Evolutionary conservation across 192 early-diverging fungal species (phyloP).

Genomic region (Backusella westeae): DNA sequence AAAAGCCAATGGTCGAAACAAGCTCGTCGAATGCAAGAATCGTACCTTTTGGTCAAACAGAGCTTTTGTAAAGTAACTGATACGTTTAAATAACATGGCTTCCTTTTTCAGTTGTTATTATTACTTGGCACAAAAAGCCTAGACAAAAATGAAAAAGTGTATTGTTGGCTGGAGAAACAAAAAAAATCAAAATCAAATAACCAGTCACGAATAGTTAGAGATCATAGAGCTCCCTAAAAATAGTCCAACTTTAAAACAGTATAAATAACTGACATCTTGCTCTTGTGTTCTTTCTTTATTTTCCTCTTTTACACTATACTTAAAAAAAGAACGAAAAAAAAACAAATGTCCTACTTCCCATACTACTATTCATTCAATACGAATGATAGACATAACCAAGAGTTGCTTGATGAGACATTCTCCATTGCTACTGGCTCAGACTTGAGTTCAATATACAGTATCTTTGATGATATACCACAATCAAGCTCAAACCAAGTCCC

Average conservation of each 20-base stretch:
- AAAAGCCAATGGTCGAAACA: constrained; percentile 29
- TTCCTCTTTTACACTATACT: neutral
- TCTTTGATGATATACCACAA: neutral
- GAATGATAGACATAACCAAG: constrained; percentile 6
- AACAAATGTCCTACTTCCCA: neutral
- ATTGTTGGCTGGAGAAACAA: neutral
- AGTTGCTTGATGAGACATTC: neutral
- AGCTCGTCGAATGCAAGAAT: neutral
- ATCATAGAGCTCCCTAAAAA: neutral
- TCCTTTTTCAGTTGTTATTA: neutral
- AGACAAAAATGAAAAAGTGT: neutral
- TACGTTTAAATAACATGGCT: neutral
- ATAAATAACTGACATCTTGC: constrained; percentile 5
- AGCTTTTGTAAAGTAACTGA: neutral
- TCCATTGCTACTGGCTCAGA: constrained; percentile 11
- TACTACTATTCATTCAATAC: neutral
- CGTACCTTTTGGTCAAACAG: neutral
- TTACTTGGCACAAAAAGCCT: neutral
- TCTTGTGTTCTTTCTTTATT: neutral
- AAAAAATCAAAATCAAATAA: neutral
- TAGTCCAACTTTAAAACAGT: neutral
- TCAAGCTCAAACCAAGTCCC: neutral
- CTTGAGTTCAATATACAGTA: neutral
- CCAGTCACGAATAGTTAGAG: neutral
- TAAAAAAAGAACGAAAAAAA: neutral